phyloP scores from a whole-genome alignment of 129 eudicot genomes.

The Flaveria sonorensis region DNA sequence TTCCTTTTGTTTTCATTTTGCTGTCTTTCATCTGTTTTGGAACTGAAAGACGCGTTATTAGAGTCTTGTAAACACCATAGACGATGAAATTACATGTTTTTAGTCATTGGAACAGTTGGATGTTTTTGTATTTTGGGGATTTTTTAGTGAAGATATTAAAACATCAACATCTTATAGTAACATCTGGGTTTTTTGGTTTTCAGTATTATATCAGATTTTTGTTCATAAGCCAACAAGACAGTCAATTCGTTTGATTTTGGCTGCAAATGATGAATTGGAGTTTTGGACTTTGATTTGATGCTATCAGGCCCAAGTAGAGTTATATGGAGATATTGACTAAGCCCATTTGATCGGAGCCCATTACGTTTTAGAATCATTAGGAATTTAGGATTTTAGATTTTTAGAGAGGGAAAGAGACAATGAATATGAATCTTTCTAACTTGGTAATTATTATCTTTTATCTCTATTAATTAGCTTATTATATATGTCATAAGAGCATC shows the following conservation, averaged over 20 bases:
- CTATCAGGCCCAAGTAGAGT: background rate
- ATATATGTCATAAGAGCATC: background rate
- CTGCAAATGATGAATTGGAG: background rate
- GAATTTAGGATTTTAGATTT: background rate
- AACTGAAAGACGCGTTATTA: background rate
- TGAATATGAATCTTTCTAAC: background rate
- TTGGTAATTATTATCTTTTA: background rate
- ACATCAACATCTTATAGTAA: slow-evolving; percentile 3
- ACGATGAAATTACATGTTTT: background rate
- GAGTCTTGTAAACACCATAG: background rate
- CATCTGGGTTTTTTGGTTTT: background rate
- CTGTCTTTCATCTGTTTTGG: background rate
- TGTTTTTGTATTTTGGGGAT: background rate
- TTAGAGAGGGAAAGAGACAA: background rate
- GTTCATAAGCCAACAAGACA: background rate
- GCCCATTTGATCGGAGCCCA: background rate
- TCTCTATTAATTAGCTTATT: background rate
- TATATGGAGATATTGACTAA: background rate
- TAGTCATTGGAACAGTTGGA: background rate
- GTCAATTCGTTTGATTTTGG: background rate
- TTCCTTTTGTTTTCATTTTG: slow-evolving; percentile 5
- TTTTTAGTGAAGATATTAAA: background rate
- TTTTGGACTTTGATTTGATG: background rate
- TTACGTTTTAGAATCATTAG: background rate
- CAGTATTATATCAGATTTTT: background rate